phyloP scores from a whole-genome alignment of 306 rosid species.

The Fragaria vesca region DNA sequence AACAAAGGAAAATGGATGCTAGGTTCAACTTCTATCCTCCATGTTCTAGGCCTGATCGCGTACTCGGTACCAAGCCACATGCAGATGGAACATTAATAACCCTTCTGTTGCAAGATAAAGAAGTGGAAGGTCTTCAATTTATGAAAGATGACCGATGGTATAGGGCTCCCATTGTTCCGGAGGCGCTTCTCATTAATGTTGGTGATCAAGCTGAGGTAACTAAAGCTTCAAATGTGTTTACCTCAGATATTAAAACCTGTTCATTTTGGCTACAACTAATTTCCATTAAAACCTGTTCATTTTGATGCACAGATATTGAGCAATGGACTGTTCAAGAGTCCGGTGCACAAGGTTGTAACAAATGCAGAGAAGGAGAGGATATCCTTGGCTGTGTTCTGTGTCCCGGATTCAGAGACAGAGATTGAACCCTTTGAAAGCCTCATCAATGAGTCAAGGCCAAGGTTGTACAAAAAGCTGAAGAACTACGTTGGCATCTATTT shows the following conservation, averaged over 20 bases:
- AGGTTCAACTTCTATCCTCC: constrained; percentile 9
- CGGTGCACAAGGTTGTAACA: background rate
- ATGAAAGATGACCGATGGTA: background rate
- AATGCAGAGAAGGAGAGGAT: background rate
- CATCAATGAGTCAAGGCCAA: no score
- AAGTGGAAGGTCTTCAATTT: constrained; percentile 7
- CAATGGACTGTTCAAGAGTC: background rate
- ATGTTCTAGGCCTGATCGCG: background rate
- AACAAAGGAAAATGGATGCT: background rate
- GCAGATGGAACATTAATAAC: constrained; percentile 21
- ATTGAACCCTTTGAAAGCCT: no score
- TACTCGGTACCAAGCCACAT: constrained; percentile 20
- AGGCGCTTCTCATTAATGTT: background rate
- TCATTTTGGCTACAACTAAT: background rate
- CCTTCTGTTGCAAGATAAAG: constrained; percentile 28
- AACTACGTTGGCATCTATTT: constrained; percentile 23
- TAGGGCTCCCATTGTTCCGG: background rate
- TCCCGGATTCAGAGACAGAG: background rate
- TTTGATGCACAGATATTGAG: constrained; percentile 10
- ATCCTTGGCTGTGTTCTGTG: background rate
- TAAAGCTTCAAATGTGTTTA: background rate
- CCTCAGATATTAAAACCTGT: no score
- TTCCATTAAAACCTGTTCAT: background rate
- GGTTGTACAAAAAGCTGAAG: no score
- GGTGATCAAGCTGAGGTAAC: constrained; percentile 3